These are phyloP conservation scores for Trifolium repens DNA, from an alignment of 306 rosid genomes.

Conservation along the genomic window DNA sequence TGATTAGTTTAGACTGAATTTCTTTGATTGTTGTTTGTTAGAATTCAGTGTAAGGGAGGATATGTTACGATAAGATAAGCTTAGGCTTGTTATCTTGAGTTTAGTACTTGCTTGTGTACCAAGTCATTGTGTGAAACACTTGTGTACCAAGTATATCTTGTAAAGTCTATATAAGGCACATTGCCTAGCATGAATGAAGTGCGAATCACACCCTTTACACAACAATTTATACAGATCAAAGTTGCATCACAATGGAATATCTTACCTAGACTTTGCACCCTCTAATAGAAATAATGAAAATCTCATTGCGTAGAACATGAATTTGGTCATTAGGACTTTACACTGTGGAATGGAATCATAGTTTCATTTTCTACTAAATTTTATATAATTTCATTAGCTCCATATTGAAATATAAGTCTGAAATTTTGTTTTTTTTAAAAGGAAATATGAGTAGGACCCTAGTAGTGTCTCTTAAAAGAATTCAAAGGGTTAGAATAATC, in stretches of 20 bases:
- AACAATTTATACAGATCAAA: not conserved
- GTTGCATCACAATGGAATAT: slow-evolving; percentile 16
- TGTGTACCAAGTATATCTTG: too few species aligned
- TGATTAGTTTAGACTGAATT: too few species aligned
- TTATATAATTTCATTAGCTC: not conserved
- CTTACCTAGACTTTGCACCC: slow-evolving; percentile 22
- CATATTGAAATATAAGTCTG: not conserved
- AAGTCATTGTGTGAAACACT: too few species aligned
- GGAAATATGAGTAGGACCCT: slow-evolving; percentile 1
- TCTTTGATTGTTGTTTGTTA: too few species aligned
- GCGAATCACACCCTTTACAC: too few species aligned
- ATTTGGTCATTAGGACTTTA: not conserved
- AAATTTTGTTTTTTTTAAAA: not conserved
- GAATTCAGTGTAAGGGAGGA: too few species aligned
- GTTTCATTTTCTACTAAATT: not conserved
- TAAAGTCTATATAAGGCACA: too few species aligned
- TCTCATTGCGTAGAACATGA: not conserved
- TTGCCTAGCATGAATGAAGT: too few species aligned
- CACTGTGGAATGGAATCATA: not conserved
- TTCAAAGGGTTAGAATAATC: slow-evolving; percentile 37
- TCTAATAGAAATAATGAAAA: not conserved
- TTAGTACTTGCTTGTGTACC: too few species aligned
- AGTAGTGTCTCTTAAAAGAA: slow-evolving; percentile 23
- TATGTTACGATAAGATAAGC: too few species aligned
- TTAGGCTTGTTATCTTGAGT: too few species aligned